Evolutionary conservation across 192 early-diverging fungal genomes (phyloP).

Genomic region (Ambispora gerdemannii): DNA sequence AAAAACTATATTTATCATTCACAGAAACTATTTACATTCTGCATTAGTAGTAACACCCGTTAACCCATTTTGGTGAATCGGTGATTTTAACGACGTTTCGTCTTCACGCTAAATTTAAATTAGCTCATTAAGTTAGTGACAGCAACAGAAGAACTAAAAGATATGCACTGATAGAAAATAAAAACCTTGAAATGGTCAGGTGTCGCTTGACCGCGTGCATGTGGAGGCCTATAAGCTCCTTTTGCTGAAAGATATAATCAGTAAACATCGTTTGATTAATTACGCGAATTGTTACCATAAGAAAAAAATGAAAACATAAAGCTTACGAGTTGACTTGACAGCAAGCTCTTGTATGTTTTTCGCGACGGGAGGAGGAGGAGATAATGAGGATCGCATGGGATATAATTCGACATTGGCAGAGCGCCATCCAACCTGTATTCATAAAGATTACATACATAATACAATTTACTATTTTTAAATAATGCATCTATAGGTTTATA

Average conservation of each 20-base stretch:
- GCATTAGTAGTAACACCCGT: not conserved
- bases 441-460: too few relatives aligned
- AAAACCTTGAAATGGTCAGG: slow-evolving; percentile 42
- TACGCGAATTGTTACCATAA: not conserved
- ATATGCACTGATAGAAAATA: too few relatives aligned
- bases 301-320: slow-evolving; percentile 6
- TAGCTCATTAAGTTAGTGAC: too few relatives aligned
- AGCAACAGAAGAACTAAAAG: too few relatives aligned
- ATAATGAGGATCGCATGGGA: slow-evolving; percentile 74
- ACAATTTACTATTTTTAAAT: too few relatives aligned
- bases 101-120: slow-evolving; percentile 34
- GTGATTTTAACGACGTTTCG: slow-evolving; percentile 31
- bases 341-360: slow-evolving; percentile 47
- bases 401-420: slow-evolving; percentile 62
- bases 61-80: not conserved
- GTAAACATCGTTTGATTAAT: slow-evolving; percentile 29
- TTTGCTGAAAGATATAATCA: too few relatives aligned
- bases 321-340: slow-evolving; percentile 43
- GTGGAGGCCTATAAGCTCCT: slow-evolving; percentile 72
- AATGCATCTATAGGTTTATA: too few relatives aligned
- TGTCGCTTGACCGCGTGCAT: slow-evolving; percentile 52
- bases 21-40: slow-evolving; percentile 9
- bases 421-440: slow-evolving; percentile 54
- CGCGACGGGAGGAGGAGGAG: slow-evolving; percentile 64
- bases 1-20: not conserved